These are phyloP conservation scores for Botrytis medusae DNA, from an alignment of 2,329 filamentous ascomycete genomes.

Conservation along the genomic window DNA sequence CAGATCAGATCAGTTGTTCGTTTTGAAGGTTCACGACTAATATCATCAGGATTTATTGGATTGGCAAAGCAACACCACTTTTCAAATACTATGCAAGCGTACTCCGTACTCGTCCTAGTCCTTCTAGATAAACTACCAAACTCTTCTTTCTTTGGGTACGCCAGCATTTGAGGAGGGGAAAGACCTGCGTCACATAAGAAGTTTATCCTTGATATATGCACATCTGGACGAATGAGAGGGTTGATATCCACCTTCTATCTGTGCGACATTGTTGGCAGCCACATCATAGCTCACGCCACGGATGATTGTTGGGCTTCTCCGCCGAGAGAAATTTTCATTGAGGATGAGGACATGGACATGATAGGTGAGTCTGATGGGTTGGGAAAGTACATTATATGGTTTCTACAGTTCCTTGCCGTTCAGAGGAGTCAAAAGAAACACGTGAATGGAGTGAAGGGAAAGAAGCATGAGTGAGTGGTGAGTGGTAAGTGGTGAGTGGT, in stretches of 20 bases:
- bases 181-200: constrained; percentile 2
- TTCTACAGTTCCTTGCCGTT: background rate
- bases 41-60: background rate
- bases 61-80: constrained; percentile 1
- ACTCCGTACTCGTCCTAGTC: background rate
- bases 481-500: background rate
- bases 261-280: constrained; percentile 17
- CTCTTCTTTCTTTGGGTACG: background rate
- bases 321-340: background rate
- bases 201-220: background rate
- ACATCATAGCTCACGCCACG: constrained; percentile 14
- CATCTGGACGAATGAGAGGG: background rate
- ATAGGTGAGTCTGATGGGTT: background rate
- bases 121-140: background rate
- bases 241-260: constrained; percentile 2
- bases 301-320: background rate
- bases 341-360: background rate
- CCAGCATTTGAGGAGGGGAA: background rate
- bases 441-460: background rate
- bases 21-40: background rate
- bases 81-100: background rate
- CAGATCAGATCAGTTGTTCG: background rate
- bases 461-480: too few species aligned
- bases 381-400: background rate
- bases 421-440: background rate